Evolutionary conservation across 2,329 filamentous ascomycete genomes (phyloP).

Genomic region (Ophiosphaerella herpotricha): DNA sequence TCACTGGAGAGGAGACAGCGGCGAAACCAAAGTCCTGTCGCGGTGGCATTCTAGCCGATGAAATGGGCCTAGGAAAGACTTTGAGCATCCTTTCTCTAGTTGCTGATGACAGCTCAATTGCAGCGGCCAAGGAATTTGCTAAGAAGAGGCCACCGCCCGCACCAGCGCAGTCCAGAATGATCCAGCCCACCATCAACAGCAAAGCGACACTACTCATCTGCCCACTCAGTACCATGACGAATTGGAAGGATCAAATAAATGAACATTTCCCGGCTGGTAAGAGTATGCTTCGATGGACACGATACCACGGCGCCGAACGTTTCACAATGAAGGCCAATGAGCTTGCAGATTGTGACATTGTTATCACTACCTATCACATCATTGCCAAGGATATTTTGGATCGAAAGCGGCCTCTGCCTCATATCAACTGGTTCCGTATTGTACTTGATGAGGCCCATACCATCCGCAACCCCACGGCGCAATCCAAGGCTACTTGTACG

Average conservation of each 20-base stretch:
- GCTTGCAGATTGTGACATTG: conserved; percentile 76
- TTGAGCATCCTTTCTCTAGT: conserved; percentile 83
- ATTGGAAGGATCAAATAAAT: conserved; percentile 93
- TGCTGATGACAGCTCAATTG: conserved; percentile 60
- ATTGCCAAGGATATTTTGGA: conserved; percentile 73
- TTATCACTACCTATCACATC: conserved; percentile 92
- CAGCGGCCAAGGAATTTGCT: conserved; percentile 67
- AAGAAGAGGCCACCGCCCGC: conserved; percentile 52
- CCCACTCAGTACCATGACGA: conserved; percentile 86
- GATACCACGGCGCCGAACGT: conserved; percentile 84
- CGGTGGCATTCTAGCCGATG: conserved; percentile 56
- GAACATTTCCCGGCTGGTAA: conserved; percentile 71
- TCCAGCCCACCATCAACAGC: conserved; percentile 61
- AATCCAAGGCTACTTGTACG: conserved; percentile 82
- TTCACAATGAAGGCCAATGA: conserved; percentile 63
- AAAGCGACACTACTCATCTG: conserved; percentile 85
- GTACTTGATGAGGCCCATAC: conserved; percentile 94
- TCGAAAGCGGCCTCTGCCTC: conserved; percentile 70
- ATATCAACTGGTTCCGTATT: conserved; percentile 89
- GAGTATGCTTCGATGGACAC: conserved; percentile 67
- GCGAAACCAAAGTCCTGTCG: conserved; percentile 42
- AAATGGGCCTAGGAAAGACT: conserved; percentile 59
- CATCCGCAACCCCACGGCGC: conserved; percentile 84
- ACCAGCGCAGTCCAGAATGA: not conserved
- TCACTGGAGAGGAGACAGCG: conserved; percentile 64